Conservation (phyloP, 805 yeast species). For the Lachancea waltii region DNA sequence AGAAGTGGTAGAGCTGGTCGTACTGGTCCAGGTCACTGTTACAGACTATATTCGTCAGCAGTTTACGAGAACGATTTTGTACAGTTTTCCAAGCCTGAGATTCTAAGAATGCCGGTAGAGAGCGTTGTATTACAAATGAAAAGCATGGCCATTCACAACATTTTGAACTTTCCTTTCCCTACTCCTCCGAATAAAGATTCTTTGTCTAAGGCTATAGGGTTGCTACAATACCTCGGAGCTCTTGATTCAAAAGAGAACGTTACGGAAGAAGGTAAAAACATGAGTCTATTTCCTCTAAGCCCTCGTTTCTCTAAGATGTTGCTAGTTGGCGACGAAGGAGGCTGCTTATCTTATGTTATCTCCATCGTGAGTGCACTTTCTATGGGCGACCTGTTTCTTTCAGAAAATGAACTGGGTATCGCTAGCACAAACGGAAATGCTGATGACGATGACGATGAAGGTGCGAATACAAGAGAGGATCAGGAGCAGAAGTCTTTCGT, state of each 20-base stretch:
- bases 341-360: conserved; percentile 80
- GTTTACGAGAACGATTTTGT: conserved; percentile 80
- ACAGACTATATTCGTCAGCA: conserved; percentile 87
- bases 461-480: conserved; percentile 15
- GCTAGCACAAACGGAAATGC: no score
- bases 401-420: conserved; percentile 67
- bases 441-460: conserved; percentile 29
- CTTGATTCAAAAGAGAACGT: conserved; percentile 46
- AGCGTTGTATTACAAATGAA: conserved; percentile 95
- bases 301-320: conserved; percentile 92
- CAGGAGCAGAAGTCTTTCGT: conserved; percentile 36
- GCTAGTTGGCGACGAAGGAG: conserved; percentile 78
- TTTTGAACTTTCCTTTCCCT: conserved; percentile 91
- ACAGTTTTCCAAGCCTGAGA: conserved; percentile 84
- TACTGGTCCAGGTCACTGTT: conserved; percentile 98
- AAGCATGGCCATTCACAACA: conserved; percentile 90
- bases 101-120: conserved; percentile 91
- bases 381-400: conserved; percentile 85
- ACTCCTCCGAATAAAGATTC: conserved; percentile 73
- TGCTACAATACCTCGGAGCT: conserved; percentile 75
- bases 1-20: conserved; percentile 97
- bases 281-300: conserved; percentile 87
- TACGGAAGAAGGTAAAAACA: conserved; percentile 74
- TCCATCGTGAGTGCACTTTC: conserved; percentile 88
- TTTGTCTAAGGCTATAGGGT: conserved; percentile 56